Evolutionary conservation across 108 stramenopile species (phyloP), one percentile per base, ranked within the genome.

Genomic region (Hondaea fermentalgiana): DNA sequence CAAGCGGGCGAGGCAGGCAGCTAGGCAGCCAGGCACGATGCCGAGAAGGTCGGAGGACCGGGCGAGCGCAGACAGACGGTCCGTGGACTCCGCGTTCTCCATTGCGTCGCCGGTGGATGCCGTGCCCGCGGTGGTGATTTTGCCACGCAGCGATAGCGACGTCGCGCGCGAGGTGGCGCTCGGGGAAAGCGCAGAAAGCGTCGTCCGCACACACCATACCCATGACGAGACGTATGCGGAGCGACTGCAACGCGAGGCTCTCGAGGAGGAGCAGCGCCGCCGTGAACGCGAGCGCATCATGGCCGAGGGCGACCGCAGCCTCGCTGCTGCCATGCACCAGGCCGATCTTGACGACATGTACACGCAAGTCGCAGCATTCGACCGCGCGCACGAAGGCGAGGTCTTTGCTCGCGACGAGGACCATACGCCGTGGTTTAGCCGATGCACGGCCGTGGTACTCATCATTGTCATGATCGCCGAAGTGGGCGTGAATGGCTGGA

Each of bases 401-500:
- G 64, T 23, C 42, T 69, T 42, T 69, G 64, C 42, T 6, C 14
- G 25, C 21, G 64, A 69, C 21, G 21, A 69, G 21, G 64, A 69
- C 35, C 42, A 69, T 3, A 69, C 8, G 25, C 64, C 64, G 10
- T 69, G 64, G 64, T 69, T 69, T 69, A 69, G 64, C 17, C 64
- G 64, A 14, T 14, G 25, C 25, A 17, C 25, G 14, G 42, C 17
- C 42, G 64, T 69, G 25, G 64, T 69, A 1, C 64, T 69, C 10
- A 8, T 28, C 14, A 69, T 83, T 23, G 23, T 83, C 17, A 72
- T 91, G 57, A 43, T 90, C 45, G 72, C 69, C 89, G 91, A 91
- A 57, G 89, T 91, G 23, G 44, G 28, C 6, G 23, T 91, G 58
- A 90, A 91, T 59, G 59, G 58, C 49, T 91, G 83, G 89, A 42